Conservation (phyloP, 2,329 filamentous ascomycete genomes). For the Trichophyton benhamiae region DNA sequence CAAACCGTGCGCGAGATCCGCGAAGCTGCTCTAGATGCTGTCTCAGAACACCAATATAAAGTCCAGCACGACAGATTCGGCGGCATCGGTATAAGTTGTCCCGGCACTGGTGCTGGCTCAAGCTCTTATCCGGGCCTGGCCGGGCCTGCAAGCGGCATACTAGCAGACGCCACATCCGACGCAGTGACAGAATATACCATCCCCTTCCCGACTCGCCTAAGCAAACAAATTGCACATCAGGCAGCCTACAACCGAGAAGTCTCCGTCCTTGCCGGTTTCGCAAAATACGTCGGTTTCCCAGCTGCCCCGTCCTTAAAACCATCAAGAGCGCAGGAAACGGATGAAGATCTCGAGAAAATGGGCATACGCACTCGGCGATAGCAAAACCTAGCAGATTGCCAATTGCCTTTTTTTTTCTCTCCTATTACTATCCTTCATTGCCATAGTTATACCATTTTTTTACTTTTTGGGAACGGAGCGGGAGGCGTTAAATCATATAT, state of each 20-base stretch:
- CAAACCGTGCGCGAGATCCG: conserved; percentile 74
- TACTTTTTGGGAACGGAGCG: not conserved
- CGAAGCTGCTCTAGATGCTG: conserved; percentile 63
- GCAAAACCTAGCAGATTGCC: not conserved
- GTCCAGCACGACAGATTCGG: conserved; percentile 80
- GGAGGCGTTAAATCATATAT: not conserved
- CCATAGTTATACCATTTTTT: too few species aligned
- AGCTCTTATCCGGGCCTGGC: not conserved
- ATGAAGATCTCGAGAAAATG: conserved; percentile 82
- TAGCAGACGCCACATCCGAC: conserved; percentile 29
- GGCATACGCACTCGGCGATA: conserved; percentile 43
- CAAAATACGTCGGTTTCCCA: conserved; percentile 92
- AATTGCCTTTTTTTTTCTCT: too few species aligned
- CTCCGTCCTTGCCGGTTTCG: conserved; percentile 75
- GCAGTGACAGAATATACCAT: conserved; percentile 71
- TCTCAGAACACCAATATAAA: conserved; percentile 84
- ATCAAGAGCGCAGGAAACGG: conserved; percentile 59
- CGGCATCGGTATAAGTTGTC: conserved; percentile 3
- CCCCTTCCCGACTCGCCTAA: conserved; percentile 62
- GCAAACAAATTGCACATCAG: conserved; percentile 71
- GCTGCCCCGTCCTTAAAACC: conserved; percentile 75
- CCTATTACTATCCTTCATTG: too few species aligned
- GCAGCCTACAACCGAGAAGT: conserved; percentile 92
- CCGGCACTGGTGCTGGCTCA: not conserved
- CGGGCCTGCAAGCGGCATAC: not conserved